Evolutionary conservation across 768 basidiomycete species (phyloP), one percentile per base, ranked within the genome.

Genomic region (Guyanaporus albipodus): DNA sequence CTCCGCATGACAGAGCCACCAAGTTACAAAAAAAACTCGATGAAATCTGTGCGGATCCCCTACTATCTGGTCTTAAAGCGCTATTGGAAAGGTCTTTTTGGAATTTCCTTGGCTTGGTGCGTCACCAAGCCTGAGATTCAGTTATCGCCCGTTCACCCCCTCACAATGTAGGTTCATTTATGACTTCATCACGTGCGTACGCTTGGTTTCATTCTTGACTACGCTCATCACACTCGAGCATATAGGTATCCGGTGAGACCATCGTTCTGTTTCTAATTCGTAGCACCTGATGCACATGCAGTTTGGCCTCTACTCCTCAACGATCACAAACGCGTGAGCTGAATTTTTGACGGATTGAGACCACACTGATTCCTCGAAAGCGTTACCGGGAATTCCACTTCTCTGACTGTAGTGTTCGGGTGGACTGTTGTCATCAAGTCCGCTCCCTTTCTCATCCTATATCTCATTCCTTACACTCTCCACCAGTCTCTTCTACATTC

Each of bases 371-470:
- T 9, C 12, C 32, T 44, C n/a, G 44, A 21, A 45, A 87, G 82
- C 45, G 73, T 91, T 46, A 83, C 82, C 14, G 81, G 83, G 29
- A 64, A 68, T 22, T 62, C 66, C 24, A 58, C 62, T 9, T 72
- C 80, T 8, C 70, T 92, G 18, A 61, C 69, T 6, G 73, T 84
- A 35, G 73, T 86, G 11, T 82, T 93, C 51, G 91, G 91, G 15
- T 93, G 91, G 92, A 79, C 76, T 53, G 83, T 87, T 34, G 80
- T 93, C 23, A 85, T 91, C 70, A 87, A 88, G 88, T 88, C 63
- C 35, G 78, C 54, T 11, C 27, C 17, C 31, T 27, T 41, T 48
- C 23, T 36, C 8, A 15, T 42, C 40, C 26, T 36, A 22, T 19
- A 17, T 9, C 6, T 17, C 12, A 6, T 37, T 32, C 14, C 48